phyloP scores from a whole-genome alignment of 495 filamentous ascomycete genomes.

The Hypoxylon intermedium region DNA sequence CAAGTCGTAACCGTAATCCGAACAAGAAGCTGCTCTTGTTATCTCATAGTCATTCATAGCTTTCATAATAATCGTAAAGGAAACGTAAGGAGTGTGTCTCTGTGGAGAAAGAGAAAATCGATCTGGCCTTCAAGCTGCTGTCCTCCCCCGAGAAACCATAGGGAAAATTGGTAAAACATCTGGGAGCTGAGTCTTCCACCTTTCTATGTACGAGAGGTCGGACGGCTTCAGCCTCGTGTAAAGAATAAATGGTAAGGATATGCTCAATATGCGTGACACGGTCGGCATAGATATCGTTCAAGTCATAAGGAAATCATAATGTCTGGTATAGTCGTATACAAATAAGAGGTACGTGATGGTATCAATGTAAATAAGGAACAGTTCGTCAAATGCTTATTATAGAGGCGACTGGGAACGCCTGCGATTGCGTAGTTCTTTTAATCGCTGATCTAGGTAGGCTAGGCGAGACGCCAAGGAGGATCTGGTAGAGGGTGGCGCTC shows the following conservation, averaged over 20 bases:
- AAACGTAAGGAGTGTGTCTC: conserved; percentile 22
- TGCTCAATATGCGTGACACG: conserved; percentile 23
- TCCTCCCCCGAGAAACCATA: conserved; percentile 1
- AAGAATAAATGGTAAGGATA: conserved; percentile 11
- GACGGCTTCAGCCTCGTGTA: conserved; percentile 6
- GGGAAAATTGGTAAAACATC: conserved; percentile 15
- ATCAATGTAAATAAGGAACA: not conserved
- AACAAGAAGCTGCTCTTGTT: conserved; percentile 34
- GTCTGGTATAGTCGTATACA: conserved; percentile 35
- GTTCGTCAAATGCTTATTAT: conserved; percentile 31
- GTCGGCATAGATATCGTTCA: conserved; percentile 38
- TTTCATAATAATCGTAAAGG: conserved; percentile 40
- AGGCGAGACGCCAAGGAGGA: conserved; percentile 53
- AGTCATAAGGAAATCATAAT: conserved; percentile 43
- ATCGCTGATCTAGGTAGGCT: conserved; percentile 58
- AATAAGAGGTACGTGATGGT: conserved; percentile 20
- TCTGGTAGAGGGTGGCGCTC: conserved; percentile 43
- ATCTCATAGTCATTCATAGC: conserved; percentile 41
- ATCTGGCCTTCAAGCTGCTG: conserved; percentile 32
- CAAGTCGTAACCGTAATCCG: conserved; percentile 43
- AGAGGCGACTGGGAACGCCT: conserved; percentile 52
- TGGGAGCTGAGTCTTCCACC: conserved; percentile 11
- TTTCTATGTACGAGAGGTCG: conserved; percentile 3
- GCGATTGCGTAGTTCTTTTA: conserved; percentile 56
- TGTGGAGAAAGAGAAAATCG: conserved; percentile 9